A percentile compares a stretch with the other conserved stretches of the same genome.
Evolutionary conservation across 345 rosid species (phyloP).

Genomic region (Eucalyptus virginea): DNA sequence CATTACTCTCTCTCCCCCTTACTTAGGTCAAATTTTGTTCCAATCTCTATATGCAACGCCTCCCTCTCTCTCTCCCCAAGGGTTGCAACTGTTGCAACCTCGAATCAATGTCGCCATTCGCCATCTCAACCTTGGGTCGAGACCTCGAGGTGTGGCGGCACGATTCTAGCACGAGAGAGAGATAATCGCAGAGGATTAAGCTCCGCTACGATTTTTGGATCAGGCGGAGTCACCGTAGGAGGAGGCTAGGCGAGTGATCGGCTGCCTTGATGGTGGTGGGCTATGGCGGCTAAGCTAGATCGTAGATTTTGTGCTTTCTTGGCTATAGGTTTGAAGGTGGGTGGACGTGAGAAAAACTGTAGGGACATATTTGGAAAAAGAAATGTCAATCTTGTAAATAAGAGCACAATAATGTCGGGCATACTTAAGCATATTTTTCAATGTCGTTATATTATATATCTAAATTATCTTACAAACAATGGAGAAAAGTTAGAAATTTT

Average conservation of each 20-base stretch:
- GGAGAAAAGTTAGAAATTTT: background rate
- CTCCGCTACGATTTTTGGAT: background rate
- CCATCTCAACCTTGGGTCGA: background rate
- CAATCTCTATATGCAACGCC: background rate
- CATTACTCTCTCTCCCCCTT: background rate
- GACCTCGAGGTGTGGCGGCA: background rate
- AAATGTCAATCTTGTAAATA: background rate
- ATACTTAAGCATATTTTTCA: rapidly evolving
- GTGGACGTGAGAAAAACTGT: background rate
- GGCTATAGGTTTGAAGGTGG: background rate
- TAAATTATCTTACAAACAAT: background rate
- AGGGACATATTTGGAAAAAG: background rate
- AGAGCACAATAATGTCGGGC: background rate
- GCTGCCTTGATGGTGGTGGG: background rate
- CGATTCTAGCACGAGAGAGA: background rate
- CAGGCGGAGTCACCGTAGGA: background rate
- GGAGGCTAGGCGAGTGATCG: background rate
- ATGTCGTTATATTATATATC: background rate
- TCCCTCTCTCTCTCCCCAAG: background rate
- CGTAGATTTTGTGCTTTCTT: background rate
- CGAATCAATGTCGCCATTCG: background rate
- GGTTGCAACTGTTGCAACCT: background rate
- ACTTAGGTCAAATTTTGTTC: background rate
- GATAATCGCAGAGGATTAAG: background rate
- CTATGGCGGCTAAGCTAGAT: background rate